phyloP scores from a whole-genome alignment of 805 yeast genomes.

The Pichia phayaonensis region DNA sequence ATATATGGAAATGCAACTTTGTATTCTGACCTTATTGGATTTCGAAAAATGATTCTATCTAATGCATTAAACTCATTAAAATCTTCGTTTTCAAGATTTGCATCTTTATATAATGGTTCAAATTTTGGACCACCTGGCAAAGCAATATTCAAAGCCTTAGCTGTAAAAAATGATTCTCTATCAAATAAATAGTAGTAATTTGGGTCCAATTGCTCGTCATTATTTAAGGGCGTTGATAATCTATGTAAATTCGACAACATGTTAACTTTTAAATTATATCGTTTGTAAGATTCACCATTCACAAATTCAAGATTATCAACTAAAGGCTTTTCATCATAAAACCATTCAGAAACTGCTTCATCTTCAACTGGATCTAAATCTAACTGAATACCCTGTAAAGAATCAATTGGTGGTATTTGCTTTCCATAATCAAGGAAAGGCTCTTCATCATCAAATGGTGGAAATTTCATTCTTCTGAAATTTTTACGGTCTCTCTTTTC shows the following conservation, averaged over 20 bases:
- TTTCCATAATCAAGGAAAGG: conserved; percentile 85
- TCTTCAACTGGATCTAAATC: conserved; percentile 63
- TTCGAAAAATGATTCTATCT: conserved; percentile 77
- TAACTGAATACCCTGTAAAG: conserved; percentile 61
- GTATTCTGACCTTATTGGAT: conserved; percentile 73
- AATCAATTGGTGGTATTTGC: conserved; percentile 63
- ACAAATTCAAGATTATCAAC: conserved; percentile 46
- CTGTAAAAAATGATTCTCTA: conserved; percentile 73
- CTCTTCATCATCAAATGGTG: conserved; percentile 97
- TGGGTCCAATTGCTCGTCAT: conserved; percentile 44
- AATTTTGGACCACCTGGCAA: conserved; percentile 96
- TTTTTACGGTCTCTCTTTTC: conserved; percentile 88
- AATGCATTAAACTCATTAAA: conserved; percentile 85
- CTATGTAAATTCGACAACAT: conserved; percentile 60
- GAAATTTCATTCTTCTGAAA: conserved; percentile 87
- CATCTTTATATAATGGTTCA: conserved; percentile 72
- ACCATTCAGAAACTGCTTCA: conserved; percentile 59
- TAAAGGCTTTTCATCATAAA: conserved; percentile 72
- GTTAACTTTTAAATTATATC: conserved; percentile 57
- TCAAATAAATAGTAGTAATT: conserved; percentile 70
- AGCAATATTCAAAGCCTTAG: conserved; percentile 81
- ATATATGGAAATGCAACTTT: conserved; percentile 80
- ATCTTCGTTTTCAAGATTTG: conserved; percentile 60
- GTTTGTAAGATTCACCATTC: conserved; percentile 71
- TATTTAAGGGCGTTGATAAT: conserved; percentile 62